Conservation (phyloP, 768 basidiomycete genomes). For the Leccinum boreale region DNA sequence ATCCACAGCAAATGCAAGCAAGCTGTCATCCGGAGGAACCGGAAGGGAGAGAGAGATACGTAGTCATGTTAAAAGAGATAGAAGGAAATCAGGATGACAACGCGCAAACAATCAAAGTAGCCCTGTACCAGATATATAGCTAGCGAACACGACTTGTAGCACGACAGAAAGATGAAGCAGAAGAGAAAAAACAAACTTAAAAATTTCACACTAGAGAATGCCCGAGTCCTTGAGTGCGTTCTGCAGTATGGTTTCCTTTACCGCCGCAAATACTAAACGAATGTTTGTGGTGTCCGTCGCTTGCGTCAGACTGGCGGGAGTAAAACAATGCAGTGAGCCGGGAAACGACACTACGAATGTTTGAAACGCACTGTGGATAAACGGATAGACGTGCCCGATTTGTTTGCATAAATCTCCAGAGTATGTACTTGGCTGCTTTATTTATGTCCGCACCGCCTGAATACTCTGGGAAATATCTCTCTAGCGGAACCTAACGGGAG, state of each 20-base stretch:
- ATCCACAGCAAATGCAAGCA: constrained; percentile 32
- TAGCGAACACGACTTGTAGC: constrained; percentile 18
- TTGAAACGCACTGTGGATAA: constrained; percentile 75
- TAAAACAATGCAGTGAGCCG: not conserved
- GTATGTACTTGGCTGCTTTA: constrained; percentile 91
- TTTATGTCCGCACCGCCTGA: constrained; percentile 87
- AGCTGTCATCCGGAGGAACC: constrained; percentile 7
- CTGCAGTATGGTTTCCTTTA: constrained; percentile 91
- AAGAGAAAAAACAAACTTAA: not conserved
- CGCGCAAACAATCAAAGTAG: not conserved
- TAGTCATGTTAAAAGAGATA: not conserved
- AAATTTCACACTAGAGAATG: constrained; percentile 49
- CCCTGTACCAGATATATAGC: constrained; percentile 24
- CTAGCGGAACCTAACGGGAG: constrained; percentile 57
- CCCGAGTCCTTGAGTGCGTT: constrained; percentile 85
- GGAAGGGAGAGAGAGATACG: not conserved
- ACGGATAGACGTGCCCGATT: constrained; percentile 82
- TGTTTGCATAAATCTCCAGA: constrained; percentile 94
- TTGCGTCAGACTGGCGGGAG: constrained; percentile 61
- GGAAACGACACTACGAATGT: not conserved
- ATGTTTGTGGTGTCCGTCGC: constrained; percentile 89
- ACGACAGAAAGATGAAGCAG: not conserved
- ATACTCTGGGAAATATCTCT: constrained; percentile 82
- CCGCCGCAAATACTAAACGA: constrained; percentile 77
- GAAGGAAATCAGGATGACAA: not conserved